Evolutionary conservation across 2,329 filamentous ascomycete species (phyloP), one percentile per base, ranked within the genome.

Genomic region (Thielaviopsis musarum): DNA sequence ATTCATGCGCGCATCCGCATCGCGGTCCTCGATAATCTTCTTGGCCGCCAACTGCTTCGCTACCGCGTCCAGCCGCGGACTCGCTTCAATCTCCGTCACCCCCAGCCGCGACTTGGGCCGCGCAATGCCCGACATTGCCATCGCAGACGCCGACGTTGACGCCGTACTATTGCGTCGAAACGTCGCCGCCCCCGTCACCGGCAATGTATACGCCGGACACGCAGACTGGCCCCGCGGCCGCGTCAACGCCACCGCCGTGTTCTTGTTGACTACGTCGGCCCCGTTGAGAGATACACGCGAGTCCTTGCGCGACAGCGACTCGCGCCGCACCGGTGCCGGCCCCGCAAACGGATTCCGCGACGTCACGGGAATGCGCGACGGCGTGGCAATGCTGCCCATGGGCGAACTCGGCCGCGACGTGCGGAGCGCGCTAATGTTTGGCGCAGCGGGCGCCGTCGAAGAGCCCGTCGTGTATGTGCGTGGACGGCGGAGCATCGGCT

Each of bases 1-100:
- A 55, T 82, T 83, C 65, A 97, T 85, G 57, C 85, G 83, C 52
- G 84, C 81, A 65, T 97, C 90, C 7, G 87, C 80, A 65, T 91
- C 84, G 53, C 83, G 77, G 66, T 95, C 89, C 61, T 87, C 86
- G 56, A 81, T 80, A 24, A 83, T 76, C 64, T 85, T 80, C 67
- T 82, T 79, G n/a, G 83, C 83, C 5, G 88, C 83, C 59, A 91
- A 81, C 52, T 80, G 79, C 67, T 85, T 84, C 6, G 88, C 87
- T 66, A 95, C 88, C 21, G 76, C 70, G 66, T 79, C 72, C 3
- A 82, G 70, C 2, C 78, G 71, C 5, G 79, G 79, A 64, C 76
- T 81, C n/a, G 68, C 68, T 45, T 70, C 65, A 0, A 69, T 65
- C 21, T 65, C 65, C 5, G 65, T 63, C 38, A 63, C 64, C n/a